A percentile compares a stretch with the other conserved stretches of the same genome.
phyloP scores from a whole-genome alignment of 2,329 filamentous ascomycete genomes.

The Aspergillus ustus region DNA sequence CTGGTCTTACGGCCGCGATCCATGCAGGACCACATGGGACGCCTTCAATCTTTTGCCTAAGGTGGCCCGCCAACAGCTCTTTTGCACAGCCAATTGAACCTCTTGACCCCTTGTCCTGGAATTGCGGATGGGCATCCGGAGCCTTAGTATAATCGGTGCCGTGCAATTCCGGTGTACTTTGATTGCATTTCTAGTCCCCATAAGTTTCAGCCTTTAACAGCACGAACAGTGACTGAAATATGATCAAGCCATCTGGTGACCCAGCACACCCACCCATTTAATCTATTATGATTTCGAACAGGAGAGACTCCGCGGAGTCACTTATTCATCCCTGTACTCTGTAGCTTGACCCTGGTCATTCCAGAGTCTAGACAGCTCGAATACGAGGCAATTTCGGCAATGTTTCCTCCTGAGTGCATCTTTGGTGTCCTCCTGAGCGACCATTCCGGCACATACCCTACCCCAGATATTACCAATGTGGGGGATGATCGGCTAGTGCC shows the following conservation, averaged over 20 bases:
- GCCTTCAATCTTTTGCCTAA: background rate
- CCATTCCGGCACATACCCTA: slow-evolving; percentile 5
- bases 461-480: slow-evolving; percentile 16
- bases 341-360: background rate
- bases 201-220: background rate
- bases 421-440: background rate
- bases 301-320: slow-evolving; percentile 11
- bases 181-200: background rate
- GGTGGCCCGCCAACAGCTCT: background rate
- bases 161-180: background rate
- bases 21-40: slow-evolving; percentile 6
- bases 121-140: background rate
- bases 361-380: slow-evolving; percentile 6
- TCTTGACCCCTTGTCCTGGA: background rate
- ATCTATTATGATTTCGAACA: slow-evolving; percentile 12
- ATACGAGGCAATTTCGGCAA: slow-evolving; percentile 9
- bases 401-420: slow-evolving; percentile 2
- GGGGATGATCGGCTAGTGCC: slow-evolving; percentile 14
- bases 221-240: background rate
- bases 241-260: background rate
- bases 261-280: background rate
- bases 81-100: background rate
- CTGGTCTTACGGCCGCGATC: background rate
- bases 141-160: background rate
- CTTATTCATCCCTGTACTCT: background rate